Evolutionary conservation across 495 filamentous ascomycete species (phyloP), one percentile per base, ranked within the genome.

Genomic region (Penicillium simplicissimum): DNA sequence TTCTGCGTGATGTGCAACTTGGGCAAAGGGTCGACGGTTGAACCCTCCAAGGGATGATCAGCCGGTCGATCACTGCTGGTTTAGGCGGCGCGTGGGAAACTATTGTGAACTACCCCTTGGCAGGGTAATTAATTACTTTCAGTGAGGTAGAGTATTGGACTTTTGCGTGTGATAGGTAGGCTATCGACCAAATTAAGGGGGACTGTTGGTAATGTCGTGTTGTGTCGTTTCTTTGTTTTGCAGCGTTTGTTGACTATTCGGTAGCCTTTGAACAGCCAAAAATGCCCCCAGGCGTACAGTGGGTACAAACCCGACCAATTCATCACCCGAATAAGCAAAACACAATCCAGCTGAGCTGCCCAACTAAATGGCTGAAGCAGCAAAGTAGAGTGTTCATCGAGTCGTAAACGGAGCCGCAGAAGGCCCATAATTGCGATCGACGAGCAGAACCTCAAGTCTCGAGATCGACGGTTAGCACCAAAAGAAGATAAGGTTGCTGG

Each of bases 401-500:
- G 31, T 53, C 17, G 9, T 31, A 3, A 19, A 36, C 15, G 8
- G 28, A 33, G n/a, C n/a, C 13, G 25, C 19, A 57, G 25, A 28
- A 49, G 45, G 25, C 45, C 13, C 45, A 49, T 19, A n/a, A 31
- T 57, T 57, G 31, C 17, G 25, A 33, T 19, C 40, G 9, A 45
- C 11, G 17, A 15, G 23, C 23, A n/a, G 25, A 31, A 49, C 40
- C 9, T 42, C 14, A 3, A 14, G 7, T 36, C 1, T 15, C 9
- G 36, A 25, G 60, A 63, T 59, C 58, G 60, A 59, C 64, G 37
- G 40, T 34, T 47, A 54, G 42, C 25, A 55, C 55, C 28, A 23
- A 53, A 59, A 52, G 54, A 47, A 67, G 69, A 75, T 72, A 75
- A 74, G 71, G 69, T 73, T 75, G 70, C 53, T 62, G 57, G 63